These are phyloP conservation scores for Aspergillus carlsbadensis DNA, from an alignment of 495 filamentous ascomycete genomes.

Conservation along the genomic window DNA sequence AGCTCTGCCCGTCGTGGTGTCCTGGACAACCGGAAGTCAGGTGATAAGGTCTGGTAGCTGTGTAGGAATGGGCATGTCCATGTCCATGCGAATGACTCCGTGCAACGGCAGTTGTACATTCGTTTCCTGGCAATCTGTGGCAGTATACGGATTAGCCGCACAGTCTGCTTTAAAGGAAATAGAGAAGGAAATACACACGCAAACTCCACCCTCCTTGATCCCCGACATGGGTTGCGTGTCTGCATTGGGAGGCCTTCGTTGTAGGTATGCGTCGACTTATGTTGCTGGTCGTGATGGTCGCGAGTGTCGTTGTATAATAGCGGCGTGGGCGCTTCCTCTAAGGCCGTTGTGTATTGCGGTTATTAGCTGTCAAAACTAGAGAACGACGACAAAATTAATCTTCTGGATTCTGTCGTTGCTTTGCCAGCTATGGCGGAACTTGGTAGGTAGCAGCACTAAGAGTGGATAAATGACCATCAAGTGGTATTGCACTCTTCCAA, in stretches of 20 bases:
- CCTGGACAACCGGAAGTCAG: not conserved
- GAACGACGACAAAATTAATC: too few relatives aligned
- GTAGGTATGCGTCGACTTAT: not conserved
- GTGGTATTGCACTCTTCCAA: too few relatives aligned
- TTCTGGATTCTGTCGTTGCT: too few relatives aligned
- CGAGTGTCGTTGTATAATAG: too few relatives aligned
- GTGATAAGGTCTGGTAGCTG: not conserved
- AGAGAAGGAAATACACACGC: not conserved
- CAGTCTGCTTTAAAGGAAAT: not conserved
- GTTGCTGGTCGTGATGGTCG: too few relatives aligned
- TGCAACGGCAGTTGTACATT: not conserved
- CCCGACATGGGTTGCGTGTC: not conserved
- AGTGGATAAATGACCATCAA: too few relatives aligned
- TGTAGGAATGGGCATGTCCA: not conserved
- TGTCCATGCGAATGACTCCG: not conserved
- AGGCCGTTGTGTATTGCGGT: too few relatives aligned
- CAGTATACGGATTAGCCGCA: not conserved
- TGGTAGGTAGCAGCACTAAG: too few relatives aligned
- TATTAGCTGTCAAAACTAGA: too few relatives aligned
- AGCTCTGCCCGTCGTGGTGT: not conserved
- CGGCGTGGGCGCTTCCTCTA: too few relatives aligned
- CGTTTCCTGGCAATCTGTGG: not conserved
- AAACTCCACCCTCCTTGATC: conserved; percentile 1
- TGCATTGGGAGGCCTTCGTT: not conserved
- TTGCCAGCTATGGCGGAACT: too few relatives aligned